phyloP scores from a whole-genome alignment of 23 red algal species.

The Gracilaria domingensis region DNA sequence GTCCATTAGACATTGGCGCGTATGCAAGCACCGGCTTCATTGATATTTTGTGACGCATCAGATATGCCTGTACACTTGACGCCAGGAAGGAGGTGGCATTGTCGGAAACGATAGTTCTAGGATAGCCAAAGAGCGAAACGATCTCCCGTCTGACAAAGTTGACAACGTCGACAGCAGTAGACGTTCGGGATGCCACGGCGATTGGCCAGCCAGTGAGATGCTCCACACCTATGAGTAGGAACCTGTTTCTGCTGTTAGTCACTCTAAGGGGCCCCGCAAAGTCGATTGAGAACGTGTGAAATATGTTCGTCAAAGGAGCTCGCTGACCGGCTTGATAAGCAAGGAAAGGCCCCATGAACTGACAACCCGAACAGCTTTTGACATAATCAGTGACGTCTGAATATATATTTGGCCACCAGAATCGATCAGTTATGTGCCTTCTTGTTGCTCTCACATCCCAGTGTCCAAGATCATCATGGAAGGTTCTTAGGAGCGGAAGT shows the following conservation, averaged over 20 bases:
- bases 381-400: constrained; percentile 6
- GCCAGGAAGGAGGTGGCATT: constrained; percentile 15
- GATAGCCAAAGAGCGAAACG: not conserved
- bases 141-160: constrained; percentile 36
- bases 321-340: not conserved
- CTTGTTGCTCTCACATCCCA: not conserved
- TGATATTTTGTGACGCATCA: not conserved
- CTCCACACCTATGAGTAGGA: not conserved
- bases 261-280: not conserved
- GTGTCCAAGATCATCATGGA: constrained; percentile 11
- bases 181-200: not conserved
- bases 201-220: constrained; percentile 28
- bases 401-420: constrained; percentile 20
- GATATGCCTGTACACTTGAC: not conserved
- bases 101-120: constrained; percentile 32
- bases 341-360: not conserved
- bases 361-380: not conserved
- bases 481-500: not conserved
- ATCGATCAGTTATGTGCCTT: not conserved
- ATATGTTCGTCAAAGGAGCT: not conserved
- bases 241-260: not conserved
- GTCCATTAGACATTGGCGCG: constrained; percentile 16
- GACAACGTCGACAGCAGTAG: constrained; percentile 15
- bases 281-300: constrained; percentile 1
- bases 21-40: constrained; percentile 28